Conservation (phyloP, 2,329 filamentous ascomycete genomes). For the Aspergillus sp. region DNA sequence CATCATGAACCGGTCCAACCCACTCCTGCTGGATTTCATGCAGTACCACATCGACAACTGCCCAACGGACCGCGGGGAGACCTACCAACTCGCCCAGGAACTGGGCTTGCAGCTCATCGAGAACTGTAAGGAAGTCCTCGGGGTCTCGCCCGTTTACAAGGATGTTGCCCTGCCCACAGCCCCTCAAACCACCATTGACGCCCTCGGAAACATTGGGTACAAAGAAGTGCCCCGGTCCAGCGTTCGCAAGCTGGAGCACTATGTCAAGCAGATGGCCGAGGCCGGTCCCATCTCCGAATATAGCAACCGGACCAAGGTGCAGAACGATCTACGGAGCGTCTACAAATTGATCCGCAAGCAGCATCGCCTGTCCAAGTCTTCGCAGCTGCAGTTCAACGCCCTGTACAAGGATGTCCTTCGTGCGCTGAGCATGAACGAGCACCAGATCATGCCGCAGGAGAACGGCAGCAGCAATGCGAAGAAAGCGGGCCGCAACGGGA, state of each 20-base stretch:
- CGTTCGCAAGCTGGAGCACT: constrained; percentile 95
- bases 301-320: constrained; percentile 94
- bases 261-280: constrained; percentile 96
- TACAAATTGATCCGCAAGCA: constrained; percentile 99
- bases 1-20: constrained; percentile 98
- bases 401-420: constrained; percentile 91
- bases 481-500: constrained; percentile 48
- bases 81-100: constrained; percentile 94
- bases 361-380: constrained; percentile 93
- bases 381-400: constrained; percentile 91
- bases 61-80: constrained; percentile 91
- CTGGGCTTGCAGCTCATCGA: constrained; percentile 89
- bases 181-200: constrained; percentile 84
- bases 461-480: constrained; percentile 45
- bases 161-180: constrained; percentile 89
- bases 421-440: constrained; percentile 94
- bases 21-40: constrained; percentile 94
- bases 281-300: constrained; percentile 98
- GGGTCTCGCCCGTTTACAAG: constrained; percentile 82
- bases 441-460: constrained; percentile 87
- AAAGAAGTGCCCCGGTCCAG: constrained; percentile 77
- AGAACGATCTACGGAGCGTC: constrained; percentile 86
- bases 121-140: constrained; percentile 90
- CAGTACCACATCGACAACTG: constrained; percentile 99
- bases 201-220: constrained; percentile 85